Conservation (phyloP, 176 grass and related monocot genomes). For the Zoysia pacifica region DNA sequence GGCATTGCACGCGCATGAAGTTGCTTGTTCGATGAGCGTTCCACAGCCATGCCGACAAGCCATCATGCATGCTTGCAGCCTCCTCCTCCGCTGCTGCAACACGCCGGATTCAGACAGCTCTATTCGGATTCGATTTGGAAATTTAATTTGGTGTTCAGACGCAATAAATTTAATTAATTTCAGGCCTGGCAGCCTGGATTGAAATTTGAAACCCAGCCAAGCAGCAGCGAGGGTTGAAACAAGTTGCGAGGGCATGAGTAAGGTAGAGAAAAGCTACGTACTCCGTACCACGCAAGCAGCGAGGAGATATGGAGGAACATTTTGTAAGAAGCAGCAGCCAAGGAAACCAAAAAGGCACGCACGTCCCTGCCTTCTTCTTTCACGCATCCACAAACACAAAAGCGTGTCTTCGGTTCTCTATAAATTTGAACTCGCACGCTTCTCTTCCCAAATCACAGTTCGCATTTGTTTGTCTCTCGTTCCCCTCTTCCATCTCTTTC, state of each 20-base stretch:
- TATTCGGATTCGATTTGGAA: too few relatives aligned
- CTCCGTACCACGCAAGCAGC: conserved; percentile 26
- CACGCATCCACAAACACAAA: too few relatives aligned
- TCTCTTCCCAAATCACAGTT: conserved; percentile 27
- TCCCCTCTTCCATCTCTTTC: not conserved
- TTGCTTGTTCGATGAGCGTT: not conserved
- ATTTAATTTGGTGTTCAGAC: too few relatives aligned
- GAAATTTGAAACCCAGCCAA: too few relatives aligned
- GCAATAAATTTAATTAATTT: too few relatives aligned
- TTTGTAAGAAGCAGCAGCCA: conserved; percentile 27
- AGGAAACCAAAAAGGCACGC: not conserved
- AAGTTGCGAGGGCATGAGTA: too few relatives aligned
- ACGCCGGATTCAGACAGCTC: too few relatives aligned
- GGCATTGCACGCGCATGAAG: not conserved
- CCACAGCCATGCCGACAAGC: conserved; percentile 23
- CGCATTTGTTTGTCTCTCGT: conserved; percentile 28
- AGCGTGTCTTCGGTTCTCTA: not conserved
- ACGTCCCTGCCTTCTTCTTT: too few relatives aligned
- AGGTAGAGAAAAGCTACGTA: too few relatives aligned
- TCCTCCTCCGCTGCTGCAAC: too few relatives aligned
- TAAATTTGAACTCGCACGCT: conserved; percentile 25
- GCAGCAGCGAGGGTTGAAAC: too few relatives aligned
- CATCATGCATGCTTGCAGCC: not conserved
- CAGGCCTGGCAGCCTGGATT: too few relatives aligned
- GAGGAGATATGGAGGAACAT: conserved; percentile 40